These are phyloP conservation scores for Podaxis sp. DNA, from an alignment of 768 basidiomycete genomes.

Conservation along the genomic window DNA sequence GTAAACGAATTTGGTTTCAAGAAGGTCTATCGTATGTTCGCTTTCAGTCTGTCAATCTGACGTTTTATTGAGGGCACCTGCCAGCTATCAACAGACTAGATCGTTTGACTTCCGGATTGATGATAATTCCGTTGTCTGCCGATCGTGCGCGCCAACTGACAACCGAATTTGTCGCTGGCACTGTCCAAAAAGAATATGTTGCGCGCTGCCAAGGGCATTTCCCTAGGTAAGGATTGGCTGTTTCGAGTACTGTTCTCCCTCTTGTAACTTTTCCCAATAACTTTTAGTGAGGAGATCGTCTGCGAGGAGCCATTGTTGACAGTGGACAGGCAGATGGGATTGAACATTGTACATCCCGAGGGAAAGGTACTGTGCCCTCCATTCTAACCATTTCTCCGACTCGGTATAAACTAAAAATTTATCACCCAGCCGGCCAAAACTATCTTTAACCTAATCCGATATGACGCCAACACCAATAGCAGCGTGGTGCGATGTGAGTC, in stretches of 20 bases:
- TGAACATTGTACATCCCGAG: slow-evolving; percentile 93
- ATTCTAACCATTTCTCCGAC: neutral
- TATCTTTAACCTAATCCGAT: slow-evolving; percentile 77
- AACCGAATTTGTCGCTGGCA: slow-evolving; percentile 77
- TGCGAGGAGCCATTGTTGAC: slow-evolving; percentile 89
- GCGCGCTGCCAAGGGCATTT: slow-evolving; percentile 86
- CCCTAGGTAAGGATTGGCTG: slow-evolving; percentile 58
- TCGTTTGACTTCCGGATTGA: slow-evolving; percentile 89
- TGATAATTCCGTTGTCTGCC: slow-evolving; percentile 84
- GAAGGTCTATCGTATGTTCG: slow-evolving; percentile 76
- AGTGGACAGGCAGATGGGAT: slow-evolving; percentile 93
- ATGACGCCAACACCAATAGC: slow-evolving; percentile 76
- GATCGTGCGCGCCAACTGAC: slow-evolving; percentile 69
- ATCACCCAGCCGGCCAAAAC: slow-evolving; percentile 75
- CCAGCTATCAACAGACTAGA: slow-evolving; percentile 95
- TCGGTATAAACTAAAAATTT: slow-evolving; percentile 6
- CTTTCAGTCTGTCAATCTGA: neutral
- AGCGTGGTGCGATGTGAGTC: slow-evolving; percentile 82
- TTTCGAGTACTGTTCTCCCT: neutral
- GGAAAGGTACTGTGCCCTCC: slow-evolving; percentile 64
- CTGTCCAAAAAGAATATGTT: slow-evolving; percentile 89
- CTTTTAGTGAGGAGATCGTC: slow-evolving; percentile 65
- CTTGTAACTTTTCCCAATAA: neutral
- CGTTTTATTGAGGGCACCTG: slow-evolving; percentile 7
- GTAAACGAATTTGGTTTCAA: slow-evolving; percentile 79